These are phyloP conservation scores for Pseudogymnoascus sp. DNA, from an alignment of 2,329 filamentous ascomycete species.

Conservation along the genomic window DNA sequence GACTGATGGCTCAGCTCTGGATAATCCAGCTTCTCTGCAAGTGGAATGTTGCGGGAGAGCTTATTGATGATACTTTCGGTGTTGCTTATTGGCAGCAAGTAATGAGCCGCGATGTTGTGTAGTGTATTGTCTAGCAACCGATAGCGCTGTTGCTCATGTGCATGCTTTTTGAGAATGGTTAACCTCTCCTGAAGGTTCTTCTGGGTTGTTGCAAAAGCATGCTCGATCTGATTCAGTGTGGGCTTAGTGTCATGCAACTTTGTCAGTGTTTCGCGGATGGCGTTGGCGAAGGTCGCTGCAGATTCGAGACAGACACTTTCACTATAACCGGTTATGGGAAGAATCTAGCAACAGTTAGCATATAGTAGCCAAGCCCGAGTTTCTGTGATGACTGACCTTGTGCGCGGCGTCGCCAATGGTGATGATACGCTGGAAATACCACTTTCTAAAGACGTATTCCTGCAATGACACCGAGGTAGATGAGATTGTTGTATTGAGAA, in stretches of 20 bases:
- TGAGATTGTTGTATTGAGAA: slow-evolving; percentile 19
- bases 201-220: background rate
- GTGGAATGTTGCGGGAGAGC: slow-evolving; percentile 13
- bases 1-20: background rate
- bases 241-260: background rate
- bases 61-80: slow-evolving; percentile 11
- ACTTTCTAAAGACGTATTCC: slow-evolving; percentile 32
- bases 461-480: slow-evolving; percentile 26
- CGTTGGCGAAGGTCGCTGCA: background rate
- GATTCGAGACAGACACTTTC: background rate
- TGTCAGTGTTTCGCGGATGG: background rate
- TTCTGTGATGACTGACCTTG: slow-evolving; percentile 26
- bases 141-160: background rate
- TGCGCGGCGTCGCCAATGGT: slow-evolving; percentile 35
- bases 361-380: background rate
- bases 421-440: slow-evolving; percentile 33
- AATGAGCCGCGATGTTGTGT: background rate
- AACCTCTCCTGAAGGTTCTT: background rate
- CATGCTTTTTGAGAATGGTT: background rate
- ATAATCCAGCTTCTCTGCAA: slow-evolving; percentile 13
- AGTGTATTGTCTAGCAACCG: background rate
- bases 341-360: background rate
- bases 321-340: background rate
- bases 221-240: background rate
- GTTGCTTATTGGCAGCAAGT: background rate